Base-by-base conservation (phyloP, 768 basidiomycete species). In the Auriculariales sp. region DNA sequence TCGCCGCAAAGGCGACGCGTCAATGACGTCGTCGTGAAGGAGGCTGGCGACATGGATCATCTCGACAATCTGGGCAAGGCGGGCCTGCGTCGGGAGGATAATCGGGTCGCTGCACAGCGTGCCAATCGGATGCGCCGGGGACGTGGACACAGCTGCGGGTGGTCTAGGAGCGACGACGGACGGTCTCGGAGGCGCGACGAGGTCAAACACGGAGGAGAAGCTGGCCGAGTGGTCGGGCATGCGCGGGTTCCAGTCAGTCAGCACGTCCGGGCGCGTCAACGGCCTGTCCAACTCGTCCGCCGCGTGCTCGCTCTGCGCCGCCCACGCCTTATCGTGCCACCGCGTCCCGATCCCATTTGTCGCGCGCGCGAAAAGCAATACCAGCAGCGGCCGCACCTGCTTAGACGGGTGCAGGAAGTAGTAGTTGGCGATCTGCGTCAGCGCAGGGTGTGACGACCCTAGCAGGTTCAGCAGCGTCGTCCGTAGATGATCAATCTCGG, bases 1-100 rank as follows among this genome's bases (percentile, higher is more conserved):
- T 0, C 93, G 73, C 4, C 92, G 80, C 4, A 89, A 74, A 6
- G 80, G 70, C 1, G 84, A 77, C 53, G 66, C 65, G 68, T 89
- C 84, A 52, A 84, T 76, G 48, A 98, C 90, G 58, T 85, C 83
- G 70, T 98, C 89, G 62, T 98, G 94, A 15, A 99, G 70, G 9
- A 91, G 72, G 3, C 86, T 92, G 24, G 95, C 93, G 53, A 97
- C 84, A 61, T 98, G 91, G 45, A 99, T 87, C 91, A 98, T 95
- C 63, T 99, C 95, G 48, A 90, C 81, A 36, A 99, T 93, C 59
- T 94, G 91, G 3, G 93, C 94, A 29, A 99, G 78, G 28, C 93
- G 83, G 28, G 83, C 67, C 65, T 99, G 95, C 1, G 91, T 82
- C 14, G 94, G 90, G 4, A 99, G 76, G 39, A 87, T 71, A 3